Conservation (phyloP, 208 protist genomes). For the Acanthamoeba castellanii region DNA sequence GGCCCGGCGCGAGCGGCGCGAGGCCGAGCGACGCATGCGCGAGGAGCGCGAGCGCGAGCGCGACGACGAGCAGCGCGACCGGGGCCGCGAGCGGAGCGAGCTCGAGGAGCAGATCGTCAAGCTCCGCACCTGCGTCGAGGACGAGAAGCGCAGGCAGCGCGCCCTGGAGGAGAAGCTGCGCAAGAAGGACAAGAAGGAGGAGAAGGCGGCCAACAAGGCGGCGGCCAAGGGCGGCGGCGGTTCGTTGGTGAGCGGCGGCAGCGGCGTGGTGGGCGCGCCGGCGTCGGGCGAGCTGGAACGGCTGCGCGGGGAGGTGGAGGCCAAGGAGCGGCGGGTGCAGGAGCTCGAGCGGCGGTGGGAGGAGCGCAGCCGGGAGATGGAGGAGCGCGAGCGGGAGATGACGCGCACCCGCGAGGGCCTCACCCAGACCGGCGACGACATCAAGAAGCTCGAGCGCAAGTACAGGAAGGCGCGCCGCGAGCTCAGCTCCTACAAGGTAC, state of each 20-base stretch:
- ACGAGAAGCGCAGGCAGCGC: constrained; percentile 42
- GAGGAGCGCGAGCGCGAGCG: constrained; percentile 19
- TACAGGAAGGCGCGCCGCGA: no score
- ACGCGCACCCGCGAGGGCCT: not conserved
- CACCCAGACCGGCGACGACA: no score
- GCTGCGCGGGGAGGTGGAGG: not conserved
- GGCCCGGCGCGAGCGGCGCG: constrained; percentile 29
- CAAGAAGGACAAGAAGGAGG: constrained; percentile 22
- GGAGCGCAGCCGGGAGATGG: not conserved
- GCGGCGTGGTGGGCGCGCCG: not conserved
- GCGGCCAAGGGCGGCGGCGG: not conserved
- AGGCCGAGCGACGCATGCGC: constrained; percentile 25
- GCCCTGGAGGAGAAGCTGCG: not conserved
- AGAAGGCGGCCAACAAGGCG: not conserved
- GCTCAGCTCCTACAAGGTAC: no score
- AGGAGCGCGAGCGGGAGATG: not conserved
- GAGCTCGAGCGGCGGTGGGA: constrained; percentile 16
- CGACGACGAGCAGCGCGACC: not conserved
- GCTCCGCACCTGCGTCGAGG: not conserved
- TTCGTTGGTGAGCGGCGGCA: not conserved
- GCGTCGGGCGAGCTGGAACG: not conserved
- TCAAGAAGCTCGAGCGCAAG: no score
- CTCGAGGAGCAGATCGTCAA: constrained; percentile 23
- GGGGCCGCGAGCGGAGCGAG: not conserved
- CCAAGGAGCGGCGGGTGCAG: not conserved